Conservation (phyloP, 345 rosid genomes). For the Turnera subulata region DNA sequence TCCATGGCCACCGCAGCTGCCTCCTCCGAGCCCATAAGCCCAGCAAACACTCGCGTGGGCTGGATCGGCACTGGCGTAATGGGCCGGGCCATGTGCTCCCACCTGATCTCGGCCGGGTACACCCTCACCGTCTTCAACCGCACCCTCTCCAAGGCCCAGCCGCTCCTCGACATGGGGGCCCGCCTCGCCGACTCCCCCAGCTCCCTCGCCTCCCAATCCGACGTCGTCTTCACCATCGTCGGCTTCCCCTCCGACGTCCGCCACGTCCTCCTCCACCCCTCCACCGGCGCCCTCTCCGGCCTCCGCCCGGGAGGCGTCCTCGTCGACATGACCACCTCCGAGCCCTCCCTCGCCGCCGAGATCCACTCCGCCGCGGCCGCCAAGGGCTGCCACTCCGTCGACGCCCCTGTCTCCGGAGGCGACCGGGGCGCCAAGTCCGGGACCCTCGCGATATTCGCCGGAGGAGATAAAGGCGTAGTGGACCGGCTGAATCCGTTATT, state of each 20-base stretch:
- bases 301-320: constrained; percentile 72
- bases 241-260: constrained; percentile 91
- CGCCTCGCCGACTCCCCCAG: constrained; percentile 56
- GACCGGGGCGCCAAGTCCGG: constrained; percentile 72
- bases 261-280: constrained; percentile 67
- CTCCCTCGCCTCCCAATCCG: constrained; percentile 64
- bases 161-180: constrained; percentile 75
- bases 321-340: constrained; percentile 96
- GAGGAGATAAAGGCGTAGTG: constrained; percentile 52
- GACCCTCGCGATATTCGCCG: constrained; percentile 68
- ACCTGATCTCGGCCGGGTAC: constrained; percentile 76
- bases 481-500: constrained; percentile 53
- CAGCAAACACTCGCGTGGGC: constrained; percentile 74
- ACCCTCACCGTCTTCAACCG: constrained; percentile 79
- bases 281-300: constrained; percentile 65
- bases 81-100: constrained; percentile 83
- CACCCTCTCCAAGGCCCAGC: constrained; percentile 71
- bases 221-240: constrained; percentile 89
- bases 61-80: constrained; percentile 95
- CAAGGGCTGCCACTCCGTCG: constrained; percentile 56
- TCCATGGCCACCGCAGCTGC: constrained; percentile 57
- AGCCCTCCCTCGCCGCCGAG: constrained; percentile 83
- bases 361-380: constrained; percentile 51
- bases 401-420: constrained; percentile 79
- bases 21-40: constrained; percentile 29